A percentile compares a stretch with the other conserved stretches of the same genome.
Evolutionary conservation across 179 eudicot species (phyloP).

Genomic region (Camellia oleifera): DNA sequence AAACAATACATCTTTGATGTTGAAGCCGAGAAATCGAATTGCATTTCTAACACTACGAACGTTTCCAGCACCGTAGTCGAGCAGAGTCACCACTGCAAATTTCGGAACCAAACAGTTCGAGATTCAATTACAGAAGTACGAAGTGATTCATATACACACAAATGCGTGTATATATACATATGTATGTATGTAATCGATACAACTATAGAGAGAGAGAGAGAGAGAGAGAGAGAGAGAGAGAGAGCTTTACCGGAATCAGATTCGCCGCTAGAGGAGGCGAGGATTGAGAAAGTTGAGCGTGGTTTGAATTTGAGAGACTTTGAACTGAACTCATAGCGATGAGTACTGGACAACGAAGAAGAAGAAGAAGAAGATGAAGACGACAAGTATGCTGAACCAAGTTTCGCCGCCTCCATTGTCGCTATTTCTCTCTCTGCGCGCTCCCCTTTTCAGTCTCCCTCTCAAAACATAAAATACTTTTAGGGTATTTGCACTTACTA

Average conservation of each 20-base stretch:
- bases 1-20: slow-evolving; percentile 62
- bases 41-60: slow-evolving; percentile 91
- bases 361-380: slow-evolving; percentile 15
- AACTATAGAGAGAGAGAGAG: neutral
- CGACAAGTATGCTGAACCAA: slow-evolving; percentile 19
- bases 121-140: neutral
- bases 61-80: slow-evolving; percentile 99
- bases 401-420: slow-evolving; percentile 31
- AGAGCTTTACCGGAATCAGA: slow-evolving; percentile 27
- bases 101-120: neutral
- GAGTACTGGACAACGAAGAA: slow-evolving; percentile 13
- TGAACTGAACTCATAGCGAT: slow-evolving; percentile 9
- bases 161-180: neutral
- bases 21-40: slow-evolving; percentile 72
- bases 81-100: slow-evolving; percentile 75
- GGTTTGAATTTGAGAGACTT: slow-evolving; percentile 29
- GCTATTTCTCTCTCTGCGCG: too few relatives aligned
- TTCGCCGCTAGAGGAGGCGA: slow-evolving; percentile 32
- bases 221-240: neutral
- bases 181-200: too few relatives aligned
- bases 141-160: neutral
- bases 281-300: slow-evolving; percentile 29
- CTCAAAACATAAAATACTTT: too few relatives aligned
- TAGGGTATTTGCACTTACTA: too few relatives aligned
- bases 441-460: too few relatives aligned